A percentile compares a stretch with the other conserved stretches of the same genome.
Evolutionary conservation across 306 rosid genomes (phyloP).

Genomic region (Astragalus membranaceus): DNA sequence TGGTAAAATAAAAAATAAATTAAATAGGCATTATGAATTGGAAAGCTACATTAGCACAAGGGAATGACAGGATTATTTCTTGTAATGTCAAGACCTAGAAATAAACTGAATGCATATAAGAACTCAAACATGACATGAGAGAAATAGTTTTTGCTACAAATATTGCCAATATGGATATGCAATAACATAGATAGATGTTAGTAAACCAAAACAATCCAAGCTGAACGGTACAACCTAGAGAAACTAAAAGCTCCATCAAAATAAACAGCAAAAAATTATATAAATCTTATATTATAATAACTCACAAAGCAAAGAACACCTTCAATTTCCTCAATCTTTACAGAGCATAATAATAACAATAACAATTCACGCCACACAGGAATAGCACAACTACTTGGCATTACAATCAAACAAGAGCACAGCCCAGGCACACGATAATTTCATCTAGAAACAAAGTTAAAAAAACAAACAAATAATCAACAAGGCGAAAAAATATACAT

Average conservation of each 20-base stretch:
- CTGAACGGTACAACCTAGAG: background rate
- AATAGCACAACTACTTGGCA: background rate
- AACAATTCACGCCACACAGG: background rate
- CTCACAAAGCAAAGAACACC: background rate
- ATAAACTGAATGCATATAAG: background rate
- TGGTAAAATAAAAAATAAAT: background rate
- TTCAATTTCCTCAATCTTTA: constrained; percentile 20
- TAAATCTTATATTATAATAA: background rate
- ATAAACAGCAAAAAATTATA: background rate
- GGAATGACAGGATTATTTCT: background rate
- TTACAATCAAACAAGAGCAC: constrained; percentile 15
- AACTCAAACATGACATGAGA: background rate
- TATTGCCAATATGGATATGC: background rate
- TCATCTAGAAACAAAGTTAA: background rate
- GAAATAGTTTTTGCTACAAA: background rate
- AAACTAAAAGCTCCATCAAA: background rate
- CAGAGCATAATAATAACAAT: background rate
- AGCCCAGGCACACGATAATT: background rate
- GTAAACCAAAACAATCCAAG: no score
- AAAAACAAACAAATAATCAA: constrained; percentile 14
- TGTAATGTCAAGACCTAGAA: background rate
- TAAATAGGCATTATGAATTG: background rate
- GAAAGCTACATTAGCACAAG: background rate
- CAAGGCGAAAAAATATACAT: background rate
- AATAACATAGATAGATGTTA: background rate